Evolutionary conservation across 1,284 basidiomycete genomes (phyloP).

Genomic region (Heterobasidion irregulare): DNA sequence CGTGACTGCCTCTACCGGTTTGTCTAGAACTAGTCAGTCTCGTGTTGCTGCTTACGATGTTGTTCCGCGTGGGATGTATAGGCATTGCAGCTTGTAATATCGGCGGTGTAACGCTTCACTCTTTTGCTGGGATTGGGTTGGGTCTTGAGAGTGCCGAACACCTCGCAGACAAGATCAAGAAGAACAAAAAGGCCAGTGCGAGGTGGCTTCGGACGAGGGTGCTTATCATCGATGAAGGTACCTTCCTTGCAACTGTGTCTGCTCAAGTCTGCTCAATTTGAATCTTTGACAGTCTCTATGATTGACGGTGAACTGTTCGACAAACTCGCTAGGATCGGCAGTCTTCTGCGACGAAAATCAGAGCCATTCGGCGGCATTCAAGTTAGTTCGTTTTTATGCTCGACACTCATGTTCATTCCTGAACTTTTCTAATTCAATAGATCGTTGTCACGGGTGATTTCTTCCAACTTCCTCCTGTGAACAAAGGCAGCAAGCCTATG

Average conservation of each 20-base stretch:
- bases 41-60: not conserved
- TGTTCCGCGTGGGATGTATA: not conserved
- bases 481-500: conserved; percentile 30
- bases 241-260: conserved; percentile 9
- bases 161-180: conserved; percentile 55
- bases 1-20: conserved; percentile 84
- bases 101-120: conserved; percentile 85
- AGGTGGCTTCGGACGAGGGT: conserved; percentile 75
- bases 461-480: conserved; percentile 89
- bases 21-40: conserved; percentile 13
- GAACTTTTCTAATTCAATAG: conserved; percentile 22
- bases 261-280: not conserved
- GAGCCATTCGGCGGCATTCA: conserved; percentile 87
- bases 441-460: conserved; percentile 87
- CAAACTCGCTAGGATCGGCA: conserved; percentile 71
- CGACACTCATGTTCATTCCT: not conserved
- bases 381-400: conserved; percentile 31
- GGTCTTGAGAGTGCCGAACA: conserved; percentile 54
- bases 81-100: conserved; percentile 92
- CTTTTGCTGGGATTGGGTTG: conserved; percentile 84
- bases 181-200: conserved; percentile 55
- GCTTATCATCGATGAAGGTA: conserved; percentile 89
- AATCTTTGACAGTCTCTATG: conserved; percentile 69
- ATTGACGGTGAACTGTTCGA: conserved; percentile 84
- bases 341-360: conserved; percentile 43